Percentiles rank a stretch among this genome's conserved stretches.
Conservation (phyloP, 495 filamentous ascomycete genomes). For the Penicillium antarcticum region DNA sequence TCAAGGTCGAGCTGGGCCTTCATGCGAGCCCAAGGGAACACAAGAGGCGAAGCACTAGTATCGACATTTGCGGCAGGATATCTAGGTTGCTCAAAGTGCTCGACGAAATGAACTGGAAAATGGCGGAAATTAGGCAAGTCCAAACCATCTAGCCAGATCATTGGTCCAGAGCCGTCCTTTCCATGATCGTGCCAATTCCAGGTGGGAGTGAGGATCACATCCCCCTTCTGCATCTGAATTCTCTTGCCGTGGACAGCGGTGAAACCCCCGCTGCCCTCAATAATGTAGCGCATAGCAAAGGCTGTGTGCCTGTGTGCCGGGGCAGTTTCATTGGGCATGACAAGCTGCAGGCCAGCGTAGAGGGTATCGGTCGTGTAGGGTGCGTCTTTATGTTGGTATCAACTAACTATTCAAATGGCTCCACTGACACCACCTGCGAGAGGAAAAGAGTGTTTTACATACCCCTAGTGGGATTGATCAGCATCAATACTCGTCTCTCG, state of each 20-base stretch:
- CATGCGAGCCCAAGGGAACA: slow-evolving; percentile 41
- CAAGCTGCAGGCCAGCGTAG: slow-evolving; percentile 48
- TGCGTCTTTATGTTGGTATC: slow-evolving; percentile 22
- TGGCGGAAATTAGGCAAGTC: slow-evolving; percentile 43
- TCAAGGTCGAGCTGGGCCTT: slow-evolving; percentile 25
- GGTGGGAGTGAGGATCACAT: slow-evolving; percentile 49
- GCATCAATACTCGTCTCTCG: slow-evolving; percentile 46
- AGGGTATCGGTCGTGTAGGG: slow-evolving; percentile 52
- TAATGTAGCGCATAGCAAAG: slow-evolving; percentile 51
- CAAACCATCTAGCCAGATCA: slow-evolving; percentile 52
- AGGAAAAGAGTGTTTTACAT: slow-evolving; percentile 1
- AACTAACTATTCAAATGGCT: not conserved
- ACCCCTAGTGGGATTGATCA: slow-evolving; percentile 45
- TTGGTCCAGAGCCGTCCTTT: slow-evolving; percentile 45
- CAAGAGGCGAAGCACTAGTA: slow-evolving; percentile 29
- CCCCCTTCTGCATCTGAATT: slow-evolving; percentile 44
- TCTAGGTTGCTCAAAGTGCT: slow-evolving; percentile 37
- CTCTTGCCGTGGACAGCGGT: slow-evolving; percentile 47
- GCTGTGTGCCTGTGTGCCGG: slow-evolving; percentile 48
- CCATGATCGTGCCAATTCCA: slow-evolving; percentile 53
- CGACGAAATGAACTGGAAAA: slow-evolving; percentile 48
- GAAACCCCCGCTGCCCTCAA: slow-evolving; percentile 47
- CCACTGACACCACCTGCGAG: no score
- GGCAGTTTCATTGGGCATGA: slow-evolving; percentile 47
- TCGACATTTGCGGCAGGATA: slow-evolving; percentile 43